Evolutionary conservation across 495 filamentous ascomycete species (phyloP).

Genomic region (Penicillium crystallinum): DNA sequence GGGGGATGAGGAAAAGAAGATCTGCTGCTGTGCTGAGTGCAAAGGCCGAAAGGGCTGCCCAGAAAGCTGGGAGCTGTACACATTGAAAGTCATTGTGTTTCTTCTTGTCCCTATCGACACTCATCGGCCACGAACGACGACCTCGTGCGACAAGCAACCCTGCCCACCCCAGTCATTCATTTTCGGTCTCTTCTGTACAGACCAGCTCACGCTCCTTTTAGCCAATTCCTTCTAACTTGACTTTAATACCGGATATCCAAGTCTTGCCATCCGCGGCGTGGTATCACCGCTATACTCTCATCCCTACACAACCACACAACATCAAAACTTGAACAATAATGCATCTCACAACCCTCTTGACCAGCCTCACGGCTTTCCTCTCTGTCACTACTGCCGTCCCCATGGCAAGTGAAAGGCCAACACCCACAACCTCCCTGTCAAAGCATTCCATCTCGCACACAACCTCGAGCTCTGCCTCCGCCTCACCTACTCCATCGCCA

Average conservation of each 20-base stretch:
- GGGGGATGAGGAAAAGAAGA: not conserved
- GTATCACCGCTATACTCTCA: not conserved
- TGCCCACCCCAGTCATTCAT: conserved; percentile 22
- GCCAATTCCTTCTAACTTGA: not conserved
- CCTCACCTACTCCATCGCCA: not conserved
- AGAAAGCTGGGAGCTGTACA: not conserved
- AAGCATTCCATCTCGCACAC: not conserved
- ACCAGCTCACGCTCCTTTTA: conserved; percentile 5
- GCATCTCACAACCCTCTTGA: conserved; percentile 8
- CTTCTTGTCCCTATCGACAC: conserved; percentile 8
- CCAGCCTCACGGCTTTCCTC: conserved; percentile 7
- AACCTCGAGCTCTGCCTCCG: not conserved
- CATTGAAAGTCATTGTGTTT: not conserved
- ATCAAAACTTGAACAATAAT: conserved; percentile 6
- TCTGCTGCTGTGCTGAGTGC: not conserved
- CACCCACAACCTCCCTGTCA: conserved; percentile 3
- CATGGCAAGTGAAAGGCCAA: conserved; percentile 2
- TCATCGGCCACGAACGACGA: not conserved
- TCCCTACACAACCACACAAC: not conserved
- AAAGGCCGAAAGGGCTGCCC: not conserved
- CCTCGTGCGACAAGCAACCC: conserved; percentile 2
- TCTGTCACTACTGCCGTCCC: conserved; percentile 11
- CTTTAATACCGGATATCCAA: not conserved
- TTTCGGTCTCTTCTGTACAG: conserved; percentile 4
- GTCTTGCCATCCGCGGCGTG: not conserved